Evolutionary conservation across 2,329 filamentous ascomycete species (phyloP).

Genomic region (Arthroderma sp.): DNA sequence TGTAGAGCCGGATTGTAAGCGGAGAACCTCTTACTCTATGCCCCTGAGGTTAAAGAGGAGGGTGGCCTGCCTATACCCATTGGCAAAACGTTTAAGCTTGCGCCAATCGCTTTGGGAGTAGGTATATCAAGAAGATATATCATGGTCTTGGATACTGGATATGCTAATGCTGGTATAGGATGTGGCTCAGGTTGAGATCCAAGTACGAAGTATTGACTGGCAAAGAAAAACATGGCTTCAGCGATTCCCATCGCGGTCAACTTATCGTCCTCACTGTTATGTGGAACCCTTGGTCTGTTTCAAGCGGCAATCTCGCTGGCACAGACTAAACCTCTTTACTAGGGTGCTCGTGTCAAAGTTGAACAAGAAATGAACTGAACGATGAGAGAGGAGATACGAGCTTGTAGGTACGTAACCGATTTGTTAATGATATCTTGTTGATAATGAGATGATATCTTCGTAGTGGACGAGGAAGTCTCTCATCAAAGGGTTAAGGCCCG

Average conservation of each 20-base stretch:
- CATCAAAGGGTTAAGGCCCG: too few relatives aligned
- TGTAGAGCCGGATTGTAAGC: constrained; percentile 40
- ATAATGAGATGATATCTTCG: too few relatives aligned
- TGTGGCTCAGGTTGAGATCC: constrained; percentile 32
- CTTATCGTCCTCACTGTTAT: constrained; percentile 41
- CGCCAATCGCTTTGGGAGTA: constrained; percentile 39
- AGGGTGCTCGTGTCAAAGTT: too few relatives aligned
- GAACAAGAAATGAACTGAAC: too few relatives aligned
- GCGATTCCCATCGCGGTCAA: constrained; percentile 41
- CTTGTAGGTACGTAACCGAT: too few relatives aligned
- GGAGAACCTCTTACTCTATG: constrained; percentile 41
- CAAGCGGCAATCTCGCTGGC: constrained; percentile 8
- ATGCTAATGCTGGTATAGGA: too few relatives aligned
- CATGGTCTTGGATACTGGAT: too few relatives aligned
- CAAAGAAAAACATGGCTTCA: constrained; percentile 40
- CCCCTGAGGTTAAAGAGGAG: constrained; percentile 36
- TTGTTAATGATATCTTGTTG: too few relatives aligned
- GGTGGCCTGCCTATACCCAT: constrained; percentile 38
- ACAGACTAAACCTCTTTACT: too few relatives aligned
- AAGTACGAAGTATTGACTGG: constrained; percentile 38
- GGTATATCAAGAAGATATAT: constrained; percentile 9
- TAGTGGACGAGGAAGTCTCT: too few relatives aligned
- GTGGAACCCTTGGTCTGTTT: background rate
- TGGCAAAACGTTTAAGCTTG: constrained; percentile 39
- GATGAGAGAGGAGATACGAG: too few relatives aligned